Base-by-base conservation (phyloP, 768 basidiomycete genomes). In the Zangia roseola region DNA sequence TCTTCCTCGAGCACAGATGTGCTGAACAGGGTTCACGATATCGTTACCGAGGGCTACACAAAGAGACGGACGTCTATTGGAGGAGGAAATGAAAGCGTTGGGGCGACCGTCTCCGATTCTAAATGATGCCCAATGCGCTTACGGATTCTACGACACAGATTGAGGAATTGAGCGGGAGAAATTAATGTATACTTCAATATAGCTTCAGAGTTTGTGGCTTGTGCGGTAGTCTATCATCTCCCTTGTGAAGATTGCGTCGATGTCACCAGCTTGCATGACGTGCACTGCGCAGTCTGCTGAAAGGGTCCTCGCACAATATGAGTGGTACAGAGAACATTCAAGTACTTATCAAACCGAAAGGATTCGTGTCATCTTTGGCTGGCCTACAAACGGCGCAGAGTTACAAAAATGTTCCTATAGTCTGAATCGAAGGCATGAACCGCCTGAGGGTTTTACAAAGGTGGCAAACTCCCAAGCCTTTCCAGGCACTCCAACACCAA, bases 401-500 rank as follows among this genome's bases (percentile, higher is more conserved):
- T n/a, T n/a, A n/a, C n/a, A n/a, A n/a, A n/a, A n/a, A n/a, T n/a
- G n/a, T n/a, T n/a, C n/a, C n/a, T n/a, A n/a, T n/a, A n/a, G n/a
- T n/a, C n/a, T n/a, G n/a, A n/a, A n/a, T n/a, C n/a, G n/a, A n/a
- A n/a, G n/a, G n/a, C n/a, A n/a, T n/a, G n/a, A n/a, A n/a, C n/a
- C n/a, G n/a, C n/a, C n/a, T n/a, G n/a, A 39, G 40, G 40, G 2
- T 25, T 45, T 43, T 40, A 52, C 47, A 56, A 30, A 28, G 64
- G 62, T 2, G 64, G 63, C 30, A 71, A 43, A 39, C 60, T 52
- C 19, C 64, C 67, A 13, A 76, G 61, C 40, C 63, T 65, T 30
- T 81, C 79, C 56, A 88, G 64, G 51, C 74, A 81, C 41, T 86
- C 79, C 46, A 87, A 74, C 25, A 87, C 73, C 5, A 76, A 64